Conservation (phyloP, 1,284 basidiomycete genomes). For the Cutaneotrichosporon curvatum region DNA sequence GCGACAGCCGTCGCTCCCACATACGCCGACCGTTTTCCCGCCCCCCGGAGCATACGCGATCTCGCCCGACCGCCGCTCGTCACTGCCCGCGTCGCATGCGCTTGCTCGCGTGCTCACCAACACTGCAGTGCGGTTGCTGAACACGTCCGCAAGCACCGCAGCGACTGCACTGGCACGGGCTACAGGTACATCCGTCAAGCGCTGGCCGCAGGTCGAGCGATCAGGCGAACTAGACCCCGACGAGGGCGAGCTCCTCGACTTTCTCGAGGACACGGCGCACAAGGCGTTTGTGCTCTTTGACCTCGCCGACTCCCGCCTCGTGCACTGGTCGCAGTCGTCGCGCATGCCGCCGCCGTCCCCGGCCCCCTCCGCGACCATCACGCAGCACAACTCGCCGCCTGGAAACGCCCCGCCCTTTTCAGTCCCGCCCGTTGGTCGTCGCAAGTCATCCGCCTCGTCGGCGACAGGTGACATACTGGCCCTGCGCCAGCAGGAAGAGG, state of each 20-base stretch:
- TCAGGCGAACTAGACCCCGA: conserved; percentile 54
- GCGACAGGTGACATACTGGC: conserved; percentile 49
- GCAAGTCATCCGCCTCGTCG: conserved; percentile 27
- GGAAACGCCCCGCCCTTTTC: conserved; percentile 23
- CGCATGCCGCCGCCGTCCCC: background rate
- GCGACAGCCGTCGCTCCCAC: conserved; percentile 32
- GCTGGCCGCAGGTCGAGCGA: conserved; percentile 31
- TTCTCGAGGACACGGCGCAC: conserved; percentile 82
- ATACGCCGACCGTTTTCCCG: conserved; percentile 33
- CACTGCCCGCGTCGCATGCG: conserved; percentile 52
- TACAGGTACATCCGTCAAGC: conserved; percentile 23
- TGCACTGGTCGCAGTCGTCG: conserved; percentile 47
- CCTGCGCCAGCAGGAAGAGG: conserved; percentile 63
- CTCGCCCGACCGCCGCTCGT: conserved; percentile 24
- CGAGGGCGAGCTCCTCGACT: conserved; percentile 68
- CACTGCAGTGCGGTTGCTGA: conserved; percentile 86
- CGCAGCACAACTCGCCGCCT: conserved; percentile 3
- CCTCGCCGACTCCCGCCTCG: conserved; percentile 88
- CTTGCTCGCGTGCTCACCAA: conserved; percentile 78
- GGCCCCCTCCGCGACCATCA: conserved; percentile 9
- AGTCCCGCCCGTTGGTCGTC: conserved; percentile 9
- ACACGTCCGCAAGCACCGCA: conserved; percentile 50
- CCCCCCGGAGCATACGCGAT: conserved; percentile 19
- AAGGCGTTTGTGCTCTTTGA: conserved; percentile 89
- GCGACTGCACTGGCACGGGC: conserved; percentile 39